Evolutionary conservation across 73 alveolate species (phyloP), one percentile per base, ranked within the genome.

Genomic region (Tetrahymena thermophila): DNA sequence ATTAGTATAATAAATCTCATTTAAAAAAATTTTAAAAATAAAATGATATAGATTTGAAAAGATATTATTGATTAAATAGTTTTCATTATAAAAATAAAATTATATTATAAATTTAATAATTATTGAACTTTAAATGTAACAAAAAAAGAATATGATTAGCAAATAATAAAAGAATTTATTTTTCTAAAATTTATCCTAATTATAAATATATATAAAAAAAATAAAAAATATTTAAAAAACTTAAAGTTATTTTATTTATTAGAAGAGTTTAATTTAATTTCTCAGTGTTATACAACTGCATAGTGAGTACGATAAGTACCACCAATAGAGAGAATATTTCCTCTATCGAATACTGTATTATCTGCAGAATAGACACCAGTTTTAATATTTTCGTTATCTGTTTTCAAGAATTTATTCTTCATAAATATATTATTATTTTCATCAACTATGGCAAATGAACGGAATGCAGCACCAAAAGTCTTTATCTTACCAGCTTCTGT

Each of bases 231-330:
- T 84, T 84, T 34, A 13, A 0, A 19, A 14, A 16, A 19, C 10
- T 23, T 84, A 1, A 19, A 2, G 17, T 17, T 84, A 19, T 19
- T 85, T 85, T 85, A 5, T 31, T 38, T 38, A 31, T 85, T 25
- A 85, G 21, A 40, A 40, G 44, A 15, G 44, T 40, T 40, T 40
- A 40, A 4, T 10, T 85, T 13, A 4, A 38, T 85, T 85, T 35
- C n/a, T 95, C 97, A 95, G n/a, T 71, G 43, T 85, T 95, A 19
- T 35, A 95, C 97, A 1, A 95, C n/a, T 31, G 97, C 97, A 89
- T 85, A 95, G 23, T 93, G 84, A 95, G 56, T 85, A 35, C 97
- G 93, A 95, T 95, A 95, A 56, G 95, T 31, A 35, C 97, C 97
- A 28, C 97, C 97, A 34, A 95, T 85, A 42, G 93, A 50, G 15